Evolutionary conservation across 768 basidiomycete species (phyloP).

Genomic region (Strobilomyces echinocephalus): DNA sequence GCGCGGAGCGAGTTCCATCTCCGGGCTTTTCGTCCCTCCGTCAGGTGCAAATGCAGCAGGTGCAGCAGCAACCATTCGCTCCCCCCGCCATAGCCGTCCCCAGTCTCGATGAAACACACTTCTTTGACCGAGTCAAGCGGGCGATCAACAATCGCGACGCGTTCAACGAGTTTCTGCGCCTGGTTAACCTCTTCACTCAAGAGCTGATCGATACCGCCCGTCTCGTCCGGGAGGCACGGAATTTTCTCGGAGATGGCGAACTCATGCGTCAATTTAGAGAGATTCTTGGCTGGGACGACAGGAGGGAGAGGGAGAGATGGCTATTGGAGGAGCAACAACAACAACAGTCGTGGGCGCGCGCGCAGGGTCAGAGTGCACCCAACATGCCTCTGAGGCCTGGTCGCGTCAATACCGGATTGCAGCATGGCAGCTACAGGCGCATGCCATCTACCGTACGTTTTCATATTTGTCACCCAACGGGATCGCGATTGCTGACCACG

Average conservation of each 20-base stretch:
- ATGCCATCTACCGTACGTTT: conserved; percentile 73
- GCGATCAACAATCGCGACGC: conserved; percentile 67
- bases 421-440: conserved; percentile 86
- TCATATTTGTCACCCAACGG: neutral
- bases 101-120: conserved; percentile 59
- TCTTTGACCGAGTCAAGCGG: conserved; percentile 88
- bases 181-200: conserved; percentile 92
- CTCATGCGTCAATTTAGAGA: conserved; percentile 78
- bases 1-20: conserved; percentile 21
- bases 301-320: conserved; percentile 54
- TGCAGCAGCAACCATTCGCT: conserved; percentile 18
- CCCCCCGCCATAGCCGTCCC: conserved; percentile 15
- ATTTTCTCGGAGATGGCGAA: conserved; percentile 75
- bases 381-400: conserved; percentile 43
- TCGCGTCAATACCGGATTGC: conserved; percentile 62
- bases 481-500: neutral
- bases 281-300: conserved; percentile 85
- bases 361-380: conserved; percentile 37
- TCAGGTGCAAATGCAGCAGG: conserved; percentile 23
- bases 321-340: conserved; percentile 42
- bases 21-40: conserved; percentile 20
- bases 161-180: conserved; percentile 92
- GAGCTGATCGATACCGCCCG: conserved; percentile 86
- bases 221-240: conserved; percentile 73
- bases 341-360: conserved; percentile 48